These are phyloP conservation scores for Begonia peltatifolia DNA, from an alignment of 306 rosid species.

Conservation along the genomic window DNA sequence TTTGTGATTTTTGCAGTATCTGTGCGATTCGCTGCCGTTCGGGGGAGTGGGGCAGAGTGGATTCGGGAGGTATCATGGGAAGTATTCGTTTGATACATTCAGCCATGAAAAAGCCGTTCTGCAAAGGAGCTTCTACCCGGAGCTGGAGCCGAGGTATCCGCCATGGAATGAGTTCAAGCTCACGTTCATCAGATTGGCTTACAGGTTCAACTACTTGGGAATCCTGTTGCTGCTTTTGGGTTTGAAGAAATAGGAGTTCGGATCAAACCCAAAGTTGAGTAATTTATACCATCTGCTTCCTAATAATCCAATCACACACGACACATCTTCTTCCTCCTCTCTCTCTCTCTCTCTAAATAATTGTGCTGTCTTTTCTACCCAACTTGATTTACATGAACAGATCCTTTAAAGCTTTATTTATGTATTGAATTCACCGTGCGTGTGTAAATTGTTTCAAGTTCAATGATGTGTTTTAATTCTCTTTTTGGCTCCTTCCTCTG, in stretches of 20 bases:
- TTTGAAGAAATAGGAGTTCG: conserved; percentile 12
- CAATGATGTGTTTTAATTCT: too few species aligned
- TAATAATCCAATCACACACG: too few species aligned
- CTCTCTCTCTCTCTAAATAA: too few species aligned
- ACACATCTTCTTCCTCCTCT: too few species aligned
- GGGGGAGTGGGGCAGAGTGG: conserved; percentile 67
- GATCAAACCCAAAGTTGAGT: too few species aligned
- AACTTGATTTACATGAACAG: too few species aligned
- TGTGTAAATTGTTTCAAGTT: too few species aligned
- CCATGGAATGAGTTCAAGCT: conserved; percentile 67
- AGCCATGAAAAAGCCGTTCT: conserved; percentile 81
- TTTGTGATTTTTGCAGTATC: conserved; percentile 30
- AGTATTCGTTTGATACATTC: conserved; percentile 68
- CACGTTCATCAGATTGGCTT: conserved; percentile 58
- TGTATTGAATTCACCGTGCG: too few species aligned
- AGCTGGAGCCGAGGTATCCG: conserved; percentile 76
- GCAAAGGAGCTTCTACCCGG: conserved; percentile 45
- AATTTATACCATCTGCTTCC: too few species aligned
- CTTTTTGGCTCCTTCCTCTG: too few species aligned
- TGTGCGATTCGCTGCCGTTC: conserved; percentile 37
- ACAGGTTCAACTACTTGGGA: conserved; percentile 45
- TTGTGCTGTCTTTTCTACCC: too few species aligned
- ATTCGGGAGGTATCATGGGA: conserved; percentile 89
- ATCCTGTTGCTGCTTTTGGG: conserved; percentile 36
- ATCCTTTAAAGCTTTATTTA: too few species aligned